phyloP scores from a whole-genome alignment of 768 basidiomycete genomes.

The Lentinula sp. region DNA sequence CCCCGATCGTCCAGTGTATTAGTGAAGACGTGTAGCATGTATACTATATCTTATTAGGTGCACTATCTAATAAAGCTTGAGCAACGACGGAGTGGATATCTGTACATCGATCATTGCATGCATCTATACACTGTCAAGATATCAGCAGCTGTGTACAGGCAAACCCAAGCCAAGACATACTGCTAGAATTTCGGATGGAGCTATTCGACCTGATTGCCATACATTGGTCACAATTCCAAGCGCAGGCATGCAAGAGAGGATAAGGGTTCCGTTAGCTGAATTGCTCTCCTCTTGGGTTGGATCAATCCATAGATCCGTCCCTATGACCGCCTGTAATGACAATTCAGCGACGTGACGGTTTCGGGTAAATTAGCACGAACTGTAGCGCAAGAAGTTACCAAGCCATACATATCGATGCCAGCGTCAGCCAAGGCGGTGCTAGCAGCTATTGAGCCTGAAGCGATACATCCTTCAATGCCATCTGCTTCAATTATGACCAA shows the following conservation, averaged over 20 bases:
- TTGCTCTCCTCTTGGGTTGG: conserved; percentile 67
- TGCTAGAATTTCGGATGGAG: conserved; percentile 41
- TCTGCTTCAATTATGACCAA: conserved; percentile 89
- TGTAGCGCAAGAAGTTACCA: conserved; percentile 80
- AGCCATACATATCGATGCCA: conserved; percentile 84
- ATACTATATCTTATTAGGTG: conserved; percentile 1
- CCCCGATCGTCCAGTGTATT: neutral
- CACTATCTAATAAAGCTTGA: conserved; percentile 53
- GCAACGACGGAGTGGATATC: conserved; percentile 75
- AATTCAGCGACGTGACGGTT: conserved; percentile 9
- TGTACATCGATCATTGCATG: conserved; percentile 62
- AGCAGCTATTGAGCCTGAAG: conserved; percentile 81
- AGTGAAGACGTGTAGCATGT: neutral
- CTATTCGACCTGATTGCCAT: conserved; percentile 78
- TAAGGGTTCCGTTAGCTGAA: conserved; percentile 57
- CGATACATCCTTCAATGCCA: conserved; percentile 83
- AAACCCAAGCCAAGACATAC: conserved; percentile 33
- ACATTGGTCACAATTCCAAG: conserved; percentile 75
- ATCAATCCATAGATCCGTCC: conserved; percentile 67
- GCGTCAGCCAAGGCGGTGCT: conserved; percentile 90
- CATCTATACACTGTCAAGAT: conserved; percentile 54
- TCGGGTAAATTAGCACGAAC: conserved; percentile 33
- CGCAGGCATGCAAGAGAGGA: conserved; percentile 84
- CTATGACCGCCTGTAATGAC: conserved; percentile 45
- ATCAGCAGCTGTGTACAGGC: conserved; percentile 1